Evolutionary conservation across 2,329 filamentous ascomycete genomes (phyloP), one percentile per base, ranked within the genome.

Genomic region (Arthrobotrys musiformis): DNA sequence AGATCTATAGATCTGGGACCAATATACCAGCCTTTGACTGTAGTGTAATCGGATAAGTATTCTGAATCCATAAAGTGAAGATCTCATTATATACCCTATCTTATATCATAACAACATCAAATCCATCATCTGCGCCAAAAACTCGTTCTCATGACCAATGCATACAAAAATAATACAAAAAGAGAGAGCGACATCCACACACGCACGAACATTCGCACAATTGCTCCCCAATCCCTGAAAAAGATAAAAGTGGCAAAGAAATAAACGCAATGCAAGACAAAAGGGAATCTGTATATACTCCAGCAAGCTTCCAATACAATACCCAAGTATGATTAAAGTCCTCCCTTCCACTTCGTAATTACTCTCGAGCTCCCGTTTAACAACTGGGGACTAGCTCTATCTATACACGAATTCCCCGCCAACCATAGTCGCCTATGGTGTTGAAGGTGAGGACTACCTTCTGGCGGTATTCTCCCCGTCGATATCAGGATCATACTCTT

Each of bases 401-500:
- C 44, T 63, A 33, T 62, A 40, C 54, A 58, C 13, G 50, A 56
- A 22, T 22, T 28, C 28, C 40, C 33, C 44, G 7, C 9, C n/a
- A 42, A 13, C n/a, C 42, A 22, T 33, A 63, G 24, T 22, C 15
- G 4, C 19, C 22, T 30, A 62, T 44, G 56, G 1, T 17, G 28
- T 62, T 4, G 22, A 19, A 8, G 48, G 17, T n/a, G 5, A 4
- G 37, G 37, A 42, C 64, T 58, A 60, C 48, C 67, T 58, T 40
- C 35, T 60, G 5, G 40, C 28, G 26, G 46, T 48, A 33, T 75
- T 54, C 0, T 76, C 72, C 3, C 72, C 72, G 44, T 76, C 72
- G 7, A 76, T n/a, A 35, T 76, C 72, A 7, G 72, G 72, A 37
- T 76, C 66, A 42, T 76, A 76, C 40, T 76, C 72, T 15, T 70